Conservation (phyloP, 225 moss, liverwort and hornwort species). For the Physcomitrium patens region DNA sequence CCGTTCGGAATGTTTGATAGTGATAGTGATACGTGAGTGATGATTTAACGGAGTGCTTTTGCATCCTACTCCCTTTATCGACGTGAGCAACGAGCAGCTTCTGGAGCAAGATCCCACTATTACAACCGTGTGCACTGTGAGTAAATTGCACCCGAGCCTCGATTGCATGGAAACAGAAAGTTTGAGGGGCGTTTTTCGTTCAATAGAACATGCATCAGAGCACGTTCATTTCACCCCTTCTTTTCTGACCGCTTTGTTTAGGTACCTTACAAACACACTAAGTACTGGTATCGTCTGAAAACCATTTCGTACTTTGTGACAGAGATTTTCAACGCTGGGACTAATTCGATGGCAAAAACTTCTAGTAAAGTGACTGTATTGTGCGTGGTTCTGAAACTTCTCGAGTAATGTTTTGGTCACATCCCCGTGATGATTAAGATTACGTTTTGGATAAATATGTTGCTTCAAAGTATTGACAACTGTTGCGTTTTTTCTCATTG, state of each 20-base stretch:
- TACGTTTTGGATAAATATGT: neutral
- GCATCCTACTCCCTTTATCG: conserved; percentile 82
- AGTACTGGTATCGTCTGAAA: no score
- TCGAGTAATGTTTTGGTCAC: neutral
- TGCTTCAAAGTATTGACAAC: neutral
- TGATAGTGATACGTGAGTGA: conserved; percentile 88
- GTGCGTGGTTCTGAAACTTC: neutral
- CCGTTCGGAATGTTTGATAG: conserved; percentile 67
- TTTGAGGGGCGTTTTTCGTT: conserved; percentile 52
- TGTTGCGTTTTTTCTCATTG: conserved; percentile 17
- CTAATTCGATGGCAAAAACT: neutral
- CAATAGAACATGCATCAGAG: neutral
- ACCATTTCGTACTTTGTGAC: no score
- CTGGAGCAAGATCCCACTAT: conserved; percentile 73
- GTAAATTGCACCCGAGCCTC: conserved; percentile 77
- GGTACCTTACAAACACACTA: no score
- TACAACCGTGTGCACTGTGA: conserved; percentile 79
- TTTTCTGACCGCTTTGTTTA: no score
- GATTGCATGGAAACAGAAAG: conserved; percentile 82
- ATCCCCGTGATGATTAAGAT: conserved; percentile 6
- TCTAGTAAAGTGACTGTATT: neutral
- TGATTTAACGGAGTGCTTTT: conserved; percentile 65
- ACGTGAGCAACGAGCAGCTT: conserved; percentile 74
- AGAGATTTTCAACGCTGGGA: neutral
- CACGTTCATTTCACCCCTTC: neutral